A percentile compares a stretch with the other conserved stretches of the same genome.
phyloP scores from a whole-genome alignment of 768 basidiomycete species.

The Amanita molliuscula region DNA sequence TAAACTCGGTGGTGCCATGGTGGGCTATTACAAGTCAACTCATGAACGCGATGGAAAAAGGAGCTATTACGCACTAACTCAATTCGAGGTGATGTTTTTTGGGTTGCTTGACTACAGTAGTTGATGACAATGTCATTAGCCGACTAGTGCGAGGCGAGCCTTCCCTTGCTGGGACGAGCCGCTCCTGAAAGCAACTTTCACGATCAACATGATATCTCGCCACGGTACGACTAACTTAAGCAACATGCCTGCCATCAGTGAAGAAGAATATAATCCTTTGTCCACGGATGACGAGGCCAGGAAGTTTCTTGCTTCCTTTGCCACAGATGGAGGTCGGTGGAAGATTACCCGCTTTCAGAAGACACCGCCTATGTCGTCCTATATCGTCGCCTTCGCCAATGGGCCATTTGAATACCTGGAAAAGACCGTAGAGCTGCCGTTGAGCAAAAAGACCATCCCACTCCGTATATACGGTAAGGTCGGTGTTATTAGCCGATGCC shows the following conservation, averaged over 20 bases:
- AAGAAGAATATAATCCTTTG: slow-evolving; percentile 27
- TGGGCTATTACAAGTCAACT: slow-evolving; percentile 71
- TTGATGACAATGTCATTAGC: slow-evolving; percentile 28
- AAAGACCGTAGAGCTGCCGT: slow-evolving; percentile 64
- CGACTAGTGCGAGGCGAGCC: slow-evolving; percentile 74
- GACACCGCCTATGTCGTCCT: slow-evolving; percentile 82
- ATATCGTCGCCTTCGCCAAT: slow-evolving; percentile 83
- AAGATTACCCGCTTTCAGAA: slow-evolving; percentile 74
- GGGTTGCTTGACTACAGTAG: neutral
- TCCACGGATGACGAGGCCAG: slow-evolving; percentile 18
- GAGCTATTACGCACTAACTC: slow-evolving; percentile 71
- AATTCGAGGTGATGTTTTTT: slow-evolving; percentile 57
- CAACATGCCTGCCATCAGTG: slow-evolving; percentile 78
- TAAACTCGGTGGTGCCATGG: slow-evolving; percentile 61
- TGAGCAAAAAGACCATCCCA: slow-evolving; percentile 73
- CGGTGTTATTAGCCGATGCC: neutral
- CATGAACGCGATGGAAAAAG: slow-evolving; percentile 55
- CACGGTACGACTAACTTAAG: slow-evolving; percentile 65
- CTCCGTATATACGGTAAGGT: slow-evolving; percentile 71
- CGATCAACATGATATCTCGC: slow-evolving; percentile 72
- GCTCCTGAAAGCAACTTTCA: slow-evolving; percentile 74
- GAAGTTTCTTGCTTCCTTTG: slow-evolving; percentile 32
- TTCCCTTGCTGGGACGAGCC: slow-evolving; percentile 96
- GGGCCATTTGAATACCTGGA: slow-evolving; percentile 69
- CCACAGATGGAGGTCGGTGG: slow-evolving; percentile 44